phyloP scores from a whole-genome alignment of 805 yeast genomes.

The Saccharomycopsis olivae region DNA sequence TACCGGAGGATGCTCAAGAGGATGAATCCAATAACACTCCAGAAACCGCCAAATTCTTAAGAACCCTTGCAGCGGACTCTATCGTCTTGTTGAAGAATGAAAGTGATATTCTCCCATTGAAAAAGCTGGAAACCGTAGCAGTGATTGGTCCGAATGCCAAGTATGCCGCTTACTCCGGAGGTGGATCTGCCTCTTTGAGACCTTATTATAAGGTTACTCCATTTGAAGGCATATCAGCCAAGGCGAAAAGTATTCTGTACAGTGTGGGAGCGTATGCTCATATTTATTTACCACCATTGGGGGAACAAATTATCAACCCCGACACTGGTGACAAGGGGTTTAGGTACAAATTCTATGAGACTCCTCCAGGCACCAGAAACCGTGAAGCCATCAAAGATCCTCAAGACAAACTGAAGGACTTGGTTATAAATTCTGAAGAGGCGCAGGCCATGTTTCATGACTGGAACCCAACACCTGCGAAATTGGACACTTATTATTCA shows the following conservation, averaged over 20 bases:
- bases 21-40: conserved; percentile 42
- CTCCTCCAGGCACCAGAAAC: not conserved
- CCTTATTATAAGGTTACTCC: conserved; percentile 49
- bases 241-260: conserved; percentile 25
- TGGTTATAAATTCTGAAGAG: conserved; percentile 1
- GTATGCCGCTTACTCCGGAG: conserved; percentile 38
- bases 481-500: conserved; percentile 27
- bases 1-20: conserved; percentile 15
- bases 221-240: conserved; percentile 39
- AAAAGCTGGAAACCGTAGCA: conserved; percentile 23
- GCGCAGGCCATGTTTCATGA: conserved; percentile 23
- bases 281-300: conserved; percentile 27
- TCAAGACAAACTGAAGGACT: not conserved
- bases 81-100: conserved; percentile 44
- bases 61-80: conserved; percentile 47
- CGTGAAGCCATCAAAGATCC: not conserved
- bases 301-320: conserved; percentile 17
- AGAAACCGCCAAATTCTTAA: conserved; percentile 32
- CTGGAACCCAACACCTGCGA: not conserved
- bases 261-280: conserved; percentile 29
- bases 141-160: conserved; percentile 10
- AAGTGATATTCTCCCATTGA: conserved; percentile 41
- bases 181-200: conserved; percentile 56
- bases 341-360: not conserved
- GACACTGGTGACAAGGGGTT: conserved; percentile 16